Evolutionary conservation across 2,329 filamentous ascomycete species (phyloP).

Genomic region (Magnaporthiopsis rhizophila): DNA sequence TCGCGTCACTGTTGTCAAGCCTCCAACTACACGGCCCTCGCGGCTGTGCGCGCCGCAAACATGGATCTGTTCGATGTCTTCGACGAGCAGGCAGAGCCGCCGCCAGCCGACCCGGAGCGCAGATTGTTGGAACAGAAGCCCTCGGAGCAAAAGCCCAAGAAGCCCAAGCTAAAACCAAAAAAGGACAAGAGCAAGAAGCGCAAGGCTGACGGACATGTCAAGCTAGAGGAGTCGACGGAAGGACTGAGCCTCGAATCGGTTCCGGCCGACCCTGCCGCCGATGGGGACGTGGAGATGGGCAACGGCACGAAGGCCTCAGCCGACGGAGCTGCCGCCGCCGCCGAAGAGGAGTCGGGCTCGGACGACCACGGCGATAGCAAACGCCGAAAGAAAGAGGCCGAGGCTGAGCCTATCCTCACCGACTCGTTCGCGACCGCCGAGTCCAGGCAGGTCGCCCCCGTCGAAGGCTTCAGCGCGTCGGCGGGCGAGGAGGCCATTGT

Average conservation of each 20-base stretch:
- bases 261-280: not conserved
- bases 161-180: slow-evolving; percentile 35
- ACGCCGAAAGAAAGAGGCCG: slow-evolving; percentile 54
- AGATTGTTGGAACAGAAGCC: not conserved
- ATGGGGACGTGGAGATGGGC: slow-evolving; percentile 30
- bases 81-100: slow-evolving; percentile 53
- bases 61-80: slow-evolving; percentile 83
- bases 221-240: not conserved
- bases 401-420: slow-evolving; percentile 74
- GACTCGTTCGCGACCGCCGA: slow-evolving; percentile 94
- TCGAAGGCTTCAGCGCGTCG: slow-evolving; percentile 54
- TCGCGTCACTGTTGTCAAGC: not conserved
- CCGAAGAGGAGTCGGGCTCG: slow-evolving; percentile 24
- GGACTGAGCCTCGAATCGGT: slow-evolving; percentile 3
- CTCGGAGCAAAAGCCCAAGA: slow-evolving; percentile 20
- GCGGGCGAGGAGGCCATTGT: slow-evolving; percentile 61
- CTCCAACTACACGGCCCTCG: not conserved
- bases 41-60: not conserved
- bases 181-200: slow-evolving; percentile 72
- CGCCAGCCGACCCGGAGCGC: slow-evolving; percentile 1
- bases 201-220: slow-evolving; percentile 62
- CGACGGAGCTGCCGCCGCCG: slow-evolving; percentile 15
- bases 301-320: slow-evolving; percentile 25
- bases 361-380: slow-evolving; percentile 43
- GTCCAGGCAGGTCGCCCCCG: slow-evolving; percentile 79